Evolutionary conservation across 2,329 filamentous ascomycete genomes (phyloP).

Genomic region (Trematosphaeria pertusa): DNA sequence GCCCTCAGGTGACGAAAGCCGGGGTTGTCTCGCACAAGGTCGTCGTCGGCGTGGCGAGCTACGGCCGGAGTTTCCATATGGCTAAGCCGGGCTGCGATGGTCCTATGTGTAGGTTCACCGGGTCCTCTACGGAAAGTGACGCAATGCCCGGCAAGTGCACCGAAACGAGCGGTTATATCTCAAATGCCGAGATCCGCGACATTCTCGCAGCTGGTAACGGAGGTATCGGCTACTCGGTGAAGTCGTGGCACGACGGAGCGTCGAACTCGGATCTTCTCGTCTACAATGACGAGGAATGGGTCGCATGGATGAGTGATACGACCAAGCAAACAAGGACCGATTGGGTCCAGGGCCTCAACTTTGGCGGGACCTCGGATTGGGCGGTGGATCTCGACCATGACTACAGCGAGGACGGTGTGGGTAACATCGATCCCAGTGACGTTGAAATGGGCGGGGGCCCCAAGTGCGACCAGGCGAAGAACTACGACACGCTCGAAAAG

Average conservation of each 20-base stretch:
- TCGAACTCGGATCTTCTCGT: slow-evolving; percentile 12
- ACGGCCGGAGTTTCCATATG: slow-evolving; percentile 44
- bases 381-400: slow-evolving; percentile 41
- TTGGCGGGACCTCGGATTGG: slow-evolving; percentile 47
- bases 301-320: slow-evolving; percentile 26
- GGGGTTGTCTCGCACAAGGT: neutral
- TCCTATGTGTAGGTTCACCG: slow-evolving; percentile 45
- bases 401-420: neutral
- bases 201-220: slow-evolving; percentile 28
- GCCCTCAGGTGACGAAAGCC: neutral
- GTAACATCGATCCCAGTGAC: neutral
- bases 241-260: neutral
- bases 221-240: no score
- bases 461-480: slow-evolving; percentile 1
- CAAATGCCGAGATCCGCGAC: slow-evolving; percentile 48
- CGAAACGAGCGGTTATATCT: slow-evolving; percentile 44
- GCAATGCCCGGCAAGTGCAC: slow-evolving; percentile 49
- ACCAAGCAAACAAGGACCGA: slow-evolving; percentile 28
- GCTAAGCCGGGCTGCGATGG: slow-evolving; percentile 36
- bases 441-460: slow-evolving; percentile 2
- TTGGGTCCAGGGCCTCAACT: slow-evolving; percentile 30
- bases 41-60: slow-evolving; percentile 38
- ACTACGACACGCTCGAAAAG: slow-evolving; percentile 9
- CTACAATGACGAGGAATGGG: slow-evolving; percentile 27
- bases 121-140: slow-evolving; percentile 29